Percentiles rank a stretch among this genome's conserved stretches.
Evolutionary conservation across 129 eudicot species (phyloP).

Genomic region (Flaveria bidentis): DNA sequence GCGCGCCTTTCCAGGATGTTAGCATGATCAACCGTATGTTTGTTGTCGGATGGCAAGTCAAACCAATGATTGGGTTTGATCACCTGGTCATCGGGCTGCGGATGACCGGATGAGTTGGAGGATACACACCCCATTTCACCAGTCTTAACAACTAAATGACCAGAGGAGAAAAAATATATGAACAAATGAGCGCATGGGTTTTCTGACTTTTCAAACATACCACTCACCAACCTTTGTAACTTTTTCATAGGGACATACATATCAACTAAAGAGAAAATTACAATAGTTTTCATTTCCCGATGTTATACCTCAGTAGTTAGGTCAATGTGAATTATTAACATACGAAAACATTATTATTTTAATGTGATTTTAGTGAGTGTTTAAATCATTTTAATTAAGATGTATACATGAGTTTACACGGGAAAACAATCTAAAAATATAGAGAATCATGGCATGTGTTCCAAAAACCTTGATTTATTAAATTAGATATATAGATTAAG

Average conservation of each 20-base stretch:
- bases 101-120: conserved; percentile 21
- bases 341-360: too few species aligned
- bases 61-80: conserved; percentile 10
- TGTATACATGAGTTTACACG: too few species aligned
- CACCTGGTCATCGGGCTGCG: background rate
- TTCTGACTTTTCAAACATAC: conserved; percentile 3
- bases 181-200: background rate
- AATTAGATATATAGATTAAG: too few species aligned
- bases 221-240: background rate
- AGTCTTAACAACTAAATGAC: background rate
- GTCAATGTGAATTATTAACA: too few species aligned
- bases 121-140: conserved; percentile 22
- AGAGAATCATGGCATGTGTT: too few species aligned
- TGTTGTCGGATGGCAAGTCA: background rate
- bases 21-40: background rate
- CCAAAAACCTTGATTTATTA: too few species aligned
- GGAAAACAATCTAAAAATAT: too few species aligned
- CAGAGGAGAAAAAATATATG: background rate
- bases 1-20: background rate
- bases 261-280: background rate
- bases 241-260: background rate
- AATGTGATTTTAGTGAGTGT: too few species aligned
- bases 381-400: too few species aligned
- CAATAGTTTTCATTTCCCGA: background rate
- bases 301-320: too few species aligned